phyloP scores from a whole-genome alignment of 306 rosid species.

The Rubus idaeus region DNA sequence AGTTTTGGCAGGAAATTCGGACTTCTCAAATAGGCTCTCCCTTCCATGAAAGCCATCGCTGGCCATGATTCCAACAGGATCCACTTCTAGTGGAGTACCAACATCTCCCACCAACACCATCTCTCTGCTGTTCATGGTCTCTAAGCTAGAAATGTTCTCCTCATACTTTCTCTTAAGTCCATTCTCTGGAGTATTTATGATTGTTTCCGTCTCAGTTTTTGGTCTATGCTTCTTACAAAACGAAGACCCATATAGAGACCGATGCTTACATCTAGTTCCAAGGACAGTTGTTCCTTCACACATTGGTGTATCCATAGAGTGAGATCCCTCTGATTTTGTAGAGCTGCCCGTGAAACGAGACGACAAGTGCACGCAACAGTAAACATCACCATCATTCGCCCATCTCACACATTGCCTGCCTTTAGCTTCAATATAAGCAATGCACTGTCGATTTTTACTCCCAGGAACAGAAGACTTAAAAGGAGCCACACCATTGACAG shows the following conservation, averaged over 20 bases:
- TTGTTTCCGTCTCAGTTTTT: constrained; percentile 45
- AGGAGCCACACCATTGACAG: constrained; percentile 43
- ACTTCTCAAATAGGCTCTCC: constrained; percentile 43
- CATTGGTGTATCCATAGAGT: constrained; percentile 67
- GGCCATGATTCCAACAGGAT: constrained; percentile 45
- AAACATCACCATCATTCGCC: constrained; percentile 99
- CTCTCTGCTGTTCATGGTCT: constrained; percentile 49
- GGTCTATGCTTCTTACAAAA: constrained; percentile 95
- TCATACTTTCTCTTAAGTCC: constrained; percentile 62
- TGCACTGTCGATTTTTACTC: constrained; percentile 78
- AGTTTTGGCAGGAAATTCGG: constrained; percentile 41
- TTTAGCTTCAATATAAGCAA: constrained; percentile 87
- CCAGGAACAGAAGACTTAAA: constrained; percentile 49
- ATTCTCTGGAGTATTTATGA: constrained; percentile 43
- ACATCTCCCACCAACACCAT: constrained; percentile 47
- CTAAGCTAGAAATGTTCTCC: constrained; percentile 46
- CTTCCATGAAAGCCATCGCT: constrained; percentile 40
- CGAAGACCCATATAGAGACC: constrained; percentile 67
- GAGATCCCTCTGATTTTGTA: constrained; percentile 50
- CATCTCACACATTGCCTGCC: constrained; percentile 99
- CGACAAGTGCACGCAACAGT: constrained; percentile 94
- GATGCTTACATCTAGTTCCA: constrained; percentile 93
- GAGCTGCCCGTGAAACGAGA: constrained; percentile 79
- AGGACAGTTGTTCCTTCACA: constrained; percentile 98
- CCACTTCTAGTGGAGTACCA: constrained; percentile 60